Conservation (phyloP, 192 early-diverging fungal species). For the Backusella mclennaniae region DNA sequence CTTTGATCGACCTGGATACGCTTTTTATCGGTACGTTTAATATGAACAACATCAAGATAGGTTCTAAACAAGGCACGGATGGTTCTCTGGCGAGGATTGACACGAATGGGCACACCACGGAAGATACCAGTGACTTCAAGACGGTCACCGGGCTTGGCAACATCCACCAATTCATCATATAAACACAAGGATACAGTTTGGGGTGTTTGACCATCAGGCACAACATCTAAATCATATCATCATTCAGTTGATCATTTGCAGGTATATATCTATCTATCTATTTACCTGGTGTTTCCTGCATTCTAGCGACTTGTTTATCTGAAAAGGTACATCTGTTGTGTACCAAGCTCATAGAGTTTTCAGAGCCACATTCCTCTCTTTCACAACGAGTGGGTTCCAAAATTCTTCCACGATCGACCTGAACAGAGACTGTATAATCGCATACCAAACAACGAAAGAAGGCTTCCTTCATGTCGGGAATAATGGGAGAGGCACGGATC, state of each 20-base stretch:
- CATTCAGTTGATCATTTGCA: neutral
- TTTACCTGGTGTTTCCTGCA: slow-evolving; percentile 93
- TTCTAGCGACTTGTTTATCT: slow-evolving; percentile 89
- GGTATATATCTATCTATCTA: too few species aligned
- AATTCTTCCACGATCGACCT: slow-evolving; percentile 86
- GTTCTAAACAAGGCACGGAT: slow-evolving; percentile 93
- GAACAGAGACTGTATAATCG: slow-evolving; percentile 76
- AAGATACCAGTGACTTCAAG: slow-evolving; percentile 95
- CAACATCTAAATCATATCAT: slow-evolving; percentile 53
- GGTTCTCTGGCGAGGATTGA: slow-evolving; percentile 84
- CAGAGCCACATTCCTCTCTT: slow-evolving; percentile 71
- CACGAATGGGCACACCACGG: slow-evolving; percentile 87
- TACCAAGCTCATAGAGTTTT: slow-evolving; percentile 83
- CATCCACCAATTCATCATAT: slow-evolving; percentile 95
- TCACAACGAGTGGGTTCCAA: slow-evolving; percentile 83
- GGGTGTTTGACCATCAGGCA: slow-evolving; percentile 98
- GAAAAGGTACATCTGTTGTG: slow-evolving; percentile 95
- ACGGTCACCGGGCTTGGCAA: slow-evolving; percentile 90
- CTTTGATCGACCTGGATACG: slow-evolving; percentile 57
- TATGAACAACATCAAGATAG: slow-evolving; percentile 93
- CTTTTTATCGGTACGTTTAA: slow-evolving; percentile 76
- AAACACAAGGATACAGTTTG: slow-evolving; percentile 89
- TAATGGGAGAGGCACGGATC: slow-evolving; percentile 87
- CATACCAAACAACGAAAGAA: slow-evolving; percentile 94
- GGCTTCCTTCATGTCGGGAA: slow-evolving; percentile 92